Evolutionary conservation across 768 basidiomycete species (phyloP).

Genomic region (Rhodocollybia butyracea): DNA sequence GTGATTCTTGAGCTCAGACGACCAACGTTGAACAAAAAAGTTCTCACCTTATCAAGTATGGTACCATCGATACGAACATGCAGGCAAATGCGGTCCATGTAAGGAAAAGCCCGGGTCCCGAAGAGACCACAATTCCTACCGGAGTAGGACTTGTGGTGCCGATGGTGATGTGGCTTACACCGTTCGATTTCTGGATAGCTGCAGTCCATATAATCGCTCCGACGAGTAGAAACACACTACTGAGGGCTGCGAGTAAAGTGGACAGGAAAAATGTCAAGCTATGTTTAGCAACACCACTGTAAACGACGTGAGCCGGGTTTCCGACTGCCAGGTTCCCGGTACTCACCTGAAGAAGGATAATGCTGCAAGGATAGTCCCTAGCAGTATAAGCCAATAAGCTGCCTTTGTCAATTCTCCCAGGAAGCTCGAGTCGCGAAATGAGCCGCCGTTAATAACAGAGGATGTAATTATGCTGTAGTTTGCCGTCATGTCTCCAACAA

Average conservation of each 20-base stretch:
- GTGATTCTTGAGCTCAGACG: neutral
- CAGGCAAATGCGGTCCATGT: conserved; percentile 75
- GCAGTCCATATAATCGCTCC: conserved; percentile 78
- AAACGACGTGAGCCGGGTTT: conserved; percentile 8
- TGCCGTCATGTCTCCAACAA: conserved; percentile 63
- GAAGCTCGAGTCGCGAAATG: conserved; percentile 59
- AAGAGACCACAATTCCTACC: conserved; percentile 62
- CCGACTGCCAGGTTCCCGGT: neutral
- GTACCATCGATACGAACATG: conserved; percentile 61
- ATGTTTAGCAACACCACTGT: conserved; percentile 64
- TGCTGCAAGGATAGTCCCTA: conserved; percentile 67
- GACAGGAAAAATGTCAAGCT: conserved; percentile 68
- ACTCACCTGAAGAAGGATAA: conserved; percentile 67
- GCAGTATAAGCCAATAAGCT: conserved; percentile 72
- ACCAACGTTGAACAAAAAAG: neutral
- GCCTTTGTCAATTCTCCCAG: conserved; percentile 61
- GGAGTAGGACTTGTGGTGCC: conserved; percentile 32
- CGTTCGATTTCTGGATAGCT: conserved; percentile 59
- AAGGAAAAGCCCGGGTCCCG: conserved; percentile 61
- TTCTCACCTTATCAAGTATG: conserved; percentile 74
- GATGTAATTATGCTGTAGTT: conserved; percentile 60
- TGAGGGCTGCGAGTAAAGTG: conserved; percentile 55
- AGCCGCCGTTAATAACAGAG: conserved; percentile 46
- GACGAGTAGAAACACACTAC: conserved; percentile 61
- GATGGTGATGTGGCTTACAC: conserved; percentile 52